These are phyloP conservation scores for Elasticomyces elasticus DNA, from an alignment of 495 filamentous ascomycete species.

Conservation along the genomic window DNA sequence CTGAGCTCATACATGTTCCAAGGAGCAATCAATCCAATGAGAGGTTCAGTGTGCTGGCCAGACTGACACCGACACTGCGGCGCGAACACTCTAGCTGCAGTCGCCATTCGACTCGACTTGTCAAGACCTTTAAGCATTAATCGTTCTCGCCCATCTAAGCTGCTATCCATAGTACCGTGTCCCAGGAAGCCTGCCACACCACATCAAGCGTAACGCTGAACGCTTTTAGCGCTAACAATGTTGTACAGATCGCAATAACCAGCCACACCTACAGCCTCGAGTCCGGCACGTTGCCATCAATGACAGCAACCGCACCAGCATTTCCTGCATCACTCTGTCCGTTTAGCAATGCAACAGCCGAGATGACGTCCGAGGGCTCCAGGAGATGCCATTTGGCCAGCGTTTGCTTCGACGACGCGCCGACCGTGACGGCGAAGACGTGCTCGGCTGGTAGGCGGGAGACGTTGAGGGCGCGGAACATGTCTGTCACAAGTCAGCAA, in stretches of 20 bases:
- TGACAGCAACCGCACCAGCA: slow-evolving; percentile 31
- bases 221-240: not conserved
- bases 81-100: no score
- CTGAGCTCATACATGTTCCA: no score
- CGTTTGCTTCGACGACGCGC: slow-evolving; percentile 76
- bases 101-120: no score
- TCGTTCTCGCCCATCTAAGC: not conserved
- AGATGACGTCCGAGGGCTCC: slow-evolving; percentile 78
- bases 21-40: no score
- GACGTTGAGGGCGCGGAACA: slow-evolving; percentile 35
- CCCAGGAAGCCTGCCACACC: not conserved
- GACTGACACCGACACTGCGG: no score
- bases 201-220: not conserved
- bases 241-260: not conserved
- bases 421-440: slow-evolving; percentile 80
- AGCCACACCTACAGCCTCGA: not conserved
- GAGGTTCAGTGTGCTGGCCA: no score
- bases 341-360: slow-evolving; percentile 61
- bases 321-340: slow-evolving; percentile 39
- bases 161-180: not conserved
- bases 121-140: not conserved
- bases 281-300: slow-evolving; percentile 25
- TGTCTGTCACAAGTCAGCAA: slow-evolving; percentile 28
- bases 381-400: slow-evolving; percentile 77
- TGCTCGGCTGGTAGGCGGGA: slow-evolving; percentile 48